Base-by-base conservation (phyloP, 75 land plant species). In the Pseudotsuga menziesii region DNA sequence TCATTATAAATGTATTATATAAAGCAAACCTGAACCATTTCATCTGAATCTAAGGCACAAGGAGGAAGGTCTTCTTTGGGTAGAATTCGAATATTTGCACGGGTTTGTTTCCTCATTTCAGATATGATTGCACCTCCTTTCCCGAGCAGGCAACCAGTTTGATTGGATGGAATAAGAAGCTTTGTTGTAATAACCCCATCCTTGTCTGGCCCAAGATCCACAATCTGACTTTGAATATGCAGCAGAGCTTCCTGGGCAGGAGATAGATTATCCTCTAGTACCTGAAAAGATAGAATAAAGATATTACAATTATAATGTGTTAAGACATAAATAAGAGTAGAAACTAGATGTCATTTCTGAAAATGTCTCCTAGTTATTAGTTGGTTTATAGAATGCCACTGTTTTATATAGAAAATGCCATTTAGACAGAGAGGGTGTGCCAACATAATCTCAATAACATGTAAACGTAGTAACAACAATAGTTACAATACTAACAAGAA, bases 191-290 rank as follows among this genome's bases (percentile, higher is more conserved):
- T 76, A 64, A 90, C 79, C 27, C 87, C 94, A 35, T 91, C 92
- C 72, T 85, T 83, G 71, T 92, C 95, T 5, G 88, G 86, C 41
- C 86, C 84, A 27, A 89, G 88, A 81, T 92, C 93, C 6, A 85
- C 84, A 74, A 94, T 88, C 75, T 80, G 87, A 60, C 82, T 91
- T 69, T 94, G 97, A 44, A 94, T 80, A 88, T 94, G 97, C 67
- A 94, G 77, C 74, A 94, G 80, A 64, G 97, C 97, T 81, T 94
- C 97, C 80, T 94, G 97, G 67, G 97, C 97, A 67, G 97, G 97
- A 81, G 94, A 94, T 17, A 94, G 80, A 62, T 92, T 89, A 80
- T 92, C 95, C 74, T 94, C 95, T 61, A 90, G 94, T 36, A 85
- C 90, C 97, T 94, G 48, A 61, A 36, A 20, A 1, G 69, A 64